phyloP scores from a whole-genome alignment of 2,329 filamentous ascomycete species.

The Fusarium sacchari region DNA sequence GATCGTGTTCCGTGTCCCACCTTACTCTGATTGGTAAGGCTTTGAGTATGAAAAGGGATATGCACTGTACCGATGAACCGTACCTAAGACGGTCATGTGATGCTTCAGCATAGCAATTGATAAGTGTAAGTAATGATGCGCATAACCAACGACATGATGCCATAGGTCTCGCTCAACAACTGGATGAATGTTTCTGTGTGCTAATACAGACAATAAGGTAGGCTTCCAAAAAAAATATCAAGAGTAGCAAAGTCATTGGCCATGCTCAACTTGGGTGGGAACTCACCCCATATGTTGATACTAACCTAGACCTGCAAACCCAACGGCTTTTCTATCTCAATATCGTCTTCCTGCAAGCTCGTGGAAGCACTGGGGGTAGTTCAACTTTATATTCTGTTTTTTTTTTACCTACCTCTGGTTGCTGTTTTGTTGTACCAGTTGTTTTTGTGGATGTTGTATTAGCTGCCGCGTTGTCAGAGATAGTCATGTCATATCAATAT shows the following conservation, averaged over 20 bases:
- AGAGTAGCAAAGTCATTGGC: neutral
- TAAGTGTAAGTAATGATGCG: neutral
- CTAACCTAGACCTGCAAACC: neutral
- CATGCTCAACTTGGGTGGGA: neutral
- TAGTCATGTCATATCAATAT: too few species aligned
- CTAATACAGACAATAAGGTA: neutral
- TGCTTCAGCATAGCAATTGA: neutral
- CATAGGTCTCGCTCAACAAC: too few species aligned
- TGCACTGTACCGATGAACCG: conserved; percentile 35
- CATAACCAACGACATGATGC: neutral
- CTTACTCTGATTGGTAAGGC: conserved; percentile 42
- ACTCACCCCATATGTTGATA: neutral
- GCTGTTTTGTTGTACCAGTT: neutral
- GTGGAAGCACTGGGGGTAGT: neutral
- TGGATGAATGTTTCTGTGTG: too few species aligned
- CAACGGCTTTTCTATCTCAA: neutral
- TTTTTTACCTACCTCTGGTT: too few species aligned
- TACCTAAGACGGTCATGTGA: conserved; percentile 40
- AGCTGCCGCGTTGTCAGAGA: neutral
- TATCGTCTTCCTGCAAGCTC: neutral
- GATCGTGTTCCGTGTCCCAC: conserved; percentile 40
- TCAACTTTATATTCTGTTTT: neutral
- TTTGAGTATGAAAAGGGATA: neutral
- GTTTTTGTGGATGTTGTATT: neutral
- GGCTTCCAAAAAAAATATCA: neutral